Evolutionary conservation across 2,329 filamentous ascomycete genomes (phyloP).

Genomic region (Mycogone perniciosa): DNA sequence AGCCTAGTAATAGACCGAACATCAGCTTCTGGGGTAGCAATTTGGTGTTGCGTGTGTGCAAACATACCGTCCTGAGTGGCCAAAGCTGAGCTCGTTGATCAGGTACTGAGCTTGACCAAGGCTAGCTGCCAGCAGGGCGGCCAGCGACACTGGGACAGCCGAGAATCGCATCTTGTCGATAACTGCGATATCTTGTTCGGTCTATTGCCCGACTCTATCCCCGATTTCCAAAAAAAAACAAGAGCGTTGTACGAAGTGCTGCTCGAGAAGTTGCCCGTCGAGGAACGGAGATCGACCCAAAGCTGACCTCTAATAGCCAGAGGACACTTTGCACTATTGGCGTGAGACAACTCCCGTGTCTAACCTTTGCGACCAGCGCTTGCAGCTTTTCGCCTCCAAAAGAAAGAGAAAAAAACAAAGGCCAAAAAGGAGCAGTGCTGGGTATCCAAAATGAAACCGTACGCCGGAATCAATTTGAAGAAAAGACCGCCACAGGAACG

Average conservation of each 20-base stretch:
- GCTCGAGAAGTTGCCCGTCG: not conserved
- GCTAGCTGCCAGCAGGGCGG: conserved; percentile 38
- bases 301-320: conserved; percentile 12
- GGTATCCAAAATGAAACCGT: not conserved
- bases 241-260: not conserved
- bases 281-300: not conserved
- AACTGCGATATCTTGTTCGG: not conserved
- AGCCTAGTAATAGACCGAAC: conserved; percentile 42
- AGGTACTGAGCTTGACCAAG: conserved; percentile 58
- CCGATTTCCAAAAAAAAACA: not conserved
- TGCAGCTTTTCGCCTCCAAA: not conserved
- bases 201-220: not conserved
- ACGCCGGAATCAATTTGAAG: not conserved
- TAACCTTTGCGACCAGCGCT: conserved; percentile 7
- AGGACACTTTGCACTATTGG: conserved; percentile 25
- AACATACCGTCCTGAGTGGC: conserved; percentile 56
- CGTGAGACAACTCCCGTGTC: not conserved
- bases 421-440: not conserved
- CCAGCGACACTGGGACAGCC: conserved; percentile 27
- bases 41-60: not conserved
- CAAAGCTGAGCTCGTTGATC: conserved; percentile 71
- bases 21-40: not conserved
- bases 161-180: conserved; percentile 39
- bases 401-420: not conserved
- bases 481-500: not conserved